These are phyloP conservation scores for Psilocybe azurescens DNA, from an alignment of 768 basidiomycete genomes.

Conservation along the genomic window DNA sequence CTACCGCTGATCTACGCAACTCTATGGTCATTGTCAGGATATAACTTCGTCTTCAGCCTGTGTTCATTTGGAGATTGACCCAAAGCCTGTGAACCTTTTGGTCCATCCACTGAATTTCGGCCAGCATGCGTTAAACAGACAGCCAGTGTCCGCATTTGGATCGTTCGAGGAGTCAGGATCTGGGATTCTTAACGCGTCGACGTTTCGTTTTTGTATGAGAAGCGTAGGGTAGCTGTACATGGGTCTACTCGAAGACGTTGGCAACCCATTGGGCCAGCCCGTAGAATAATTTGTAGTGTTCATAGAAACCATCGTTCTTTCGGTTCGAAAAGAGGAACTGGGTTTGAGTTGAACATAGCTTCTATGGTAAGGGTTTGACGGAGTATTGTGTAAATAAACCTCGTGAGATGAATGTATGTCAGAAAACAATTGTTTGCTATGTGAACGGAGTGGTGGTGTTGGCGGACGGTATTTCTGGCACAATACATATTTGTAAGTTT, in stretches of 20 bases:
- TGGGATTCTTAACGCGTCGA: not conserved
- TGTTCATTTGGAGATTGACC: not conserved
- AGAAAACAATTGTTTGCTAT: conserved; percentile 30
- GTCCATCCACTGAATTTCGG: conserved; percentile 24
- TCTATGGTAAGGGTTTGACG: conserved; percentile 5
- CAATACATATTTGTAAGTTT: not conserved
- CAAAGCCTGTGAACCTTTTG: conserved; percentile 20
- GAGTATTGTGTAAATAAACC: not conserved
- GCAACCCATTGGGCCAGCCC: conserved; percentile 35
- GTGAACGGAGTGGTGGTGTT: conserved; percentile 55
- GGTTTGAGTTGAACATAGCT: conserved; percentile 17
- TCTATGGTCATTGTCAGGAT: too few relatives aligned
- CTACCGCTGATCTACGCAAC: not conserved
- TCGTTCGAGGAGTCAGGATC: not conserved
- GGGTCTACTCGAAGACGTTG: conserved; percentile 22
- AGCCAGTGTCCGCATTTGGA: not conserved
- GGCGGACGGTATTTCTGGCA: conserved; percentile 60
- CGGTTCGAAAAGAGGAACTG: conserved; percentile 39
- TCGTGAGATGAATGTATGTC: conserved; percentile 4
- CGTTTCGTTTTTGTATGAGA: conserved; percentile 10
- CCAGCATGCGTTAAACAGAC: not conserved
- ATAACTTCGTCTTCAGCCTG: not conserved
- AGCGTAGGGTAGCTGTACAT: conserved; percentile 20
- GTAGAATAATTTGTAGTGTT: conserved; percentile 28
- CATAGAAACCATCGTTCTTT: conserved; percentile 40